A percentile compares a stretch with the other conserved stretches of the same genome.
phyloP scores from a whole-genome alignment of 441 rosid species.

The Gossypium schwendimanii region DNA sequence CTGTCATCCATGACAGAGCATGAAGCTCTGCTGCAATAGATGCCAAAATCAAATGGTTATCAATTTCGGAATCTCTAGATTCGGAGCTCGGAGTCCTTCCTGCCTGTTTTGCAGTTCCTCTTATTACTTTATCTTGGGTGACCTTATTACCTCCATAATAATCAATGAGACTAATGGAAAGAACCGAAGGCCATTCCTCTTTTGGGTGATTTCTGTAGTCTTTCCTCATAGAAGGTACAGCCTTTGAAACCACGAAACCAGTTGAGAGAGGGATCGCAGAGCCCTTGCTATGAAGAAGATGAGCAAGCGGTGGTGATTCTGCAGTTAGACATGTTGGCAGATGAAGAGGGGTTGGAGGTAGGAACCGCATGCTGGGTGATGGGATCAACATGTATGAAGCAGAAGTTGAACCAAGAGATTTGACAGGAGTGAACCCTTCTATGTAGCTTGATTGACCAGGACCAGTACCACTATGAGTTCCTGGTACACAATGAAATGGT shows the following conservation, averaged over 20 bases:
- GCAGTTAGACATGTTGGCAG: constrained; percentile 96
- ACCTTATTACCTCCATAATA: constrained; percentile 65
- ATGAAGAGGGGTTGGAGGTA: constrained; percentile 88
- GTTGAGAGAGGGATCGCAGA: constrained; percentile 80
- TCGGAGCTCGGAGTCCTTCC: constrained; percentile 46
- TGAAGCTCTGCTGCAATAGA: constrained; percentile 88
- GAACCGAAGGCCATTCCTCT: constrained; percentile 96
- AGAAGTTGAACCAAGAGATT: constrained; percentile 80
- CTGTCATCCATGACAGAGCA: constrained; percentile 97
- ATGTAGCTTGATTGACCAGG: constrained; percentile 46
- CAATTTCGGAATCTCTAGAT: constrained; percentile 66
- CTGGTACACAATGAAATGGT: constrained; percentile 37
- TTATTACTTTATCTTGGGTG: constrained; percentile 41
- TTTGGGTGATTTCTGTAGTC: constrained; percentile 57
- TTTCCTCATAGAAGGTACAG: constrained; percentile 85
- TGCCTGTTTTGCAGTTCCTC: constrained; percentile 54
- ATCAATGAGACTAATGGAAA: constrained; percentile 83
- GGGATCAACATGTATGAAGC: constrained; percentile 88
- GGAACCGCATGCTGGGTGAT: constrained; percentile 94
- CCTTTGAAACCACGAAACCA: constrained; percentile 88
- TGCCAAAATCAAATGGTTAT: constrained; percentile 75
- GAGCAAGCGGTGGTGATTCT: constrained; percentile 98
- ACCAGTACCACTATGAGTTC: constrained; percentile 47
- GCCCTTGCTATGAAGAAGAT: constrained; percentile 98
- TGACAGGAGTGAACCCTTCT: constrained; percentile 93